A percentile compares a stretch with the other conserved stretches of the same genome.
phyloP scores from a whole-genome alignment of 225 moss, liverwort and hornwort species.

The Polytrichum formosum region DNA sequence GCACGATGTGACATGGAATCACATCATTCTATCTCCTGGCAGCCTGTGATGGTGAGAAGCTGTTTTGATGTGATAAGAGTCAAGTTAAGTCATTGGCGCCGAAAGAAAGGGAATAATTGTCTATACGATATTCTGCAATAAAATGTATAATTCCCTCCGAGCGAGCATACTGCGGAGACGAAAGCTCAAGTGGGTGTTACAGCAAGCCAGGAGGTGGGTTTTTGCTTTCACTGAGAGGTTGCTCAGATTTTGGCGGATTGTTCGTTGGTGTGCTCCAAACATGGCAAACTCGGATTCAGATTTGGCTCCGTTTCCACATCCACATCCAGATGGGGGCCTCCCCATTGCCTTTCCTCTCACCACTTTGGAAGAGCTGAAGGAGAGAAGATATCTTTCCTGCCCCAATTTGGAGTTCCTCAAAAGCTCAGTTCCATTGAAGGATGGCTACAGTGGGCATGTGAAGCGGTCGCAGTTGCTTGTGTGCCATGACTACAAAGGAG shows the following conservation, averaged over 20 bases:
- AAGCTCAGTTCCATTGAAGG: slow-evolving; percentile 47
- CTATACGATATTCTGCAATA: too few species aligned
- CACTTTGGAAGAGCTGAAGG: slow-evolving; percentile 24
- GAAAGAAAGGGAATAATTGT: too few species aligned
- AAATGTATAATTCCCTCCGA: neutral
- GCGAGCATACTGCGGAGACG: neutral
- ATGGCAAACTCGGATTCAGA: too few species aligned
- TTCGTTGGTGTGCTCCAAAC: neutral
- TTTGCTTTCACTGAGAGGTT: neutral
- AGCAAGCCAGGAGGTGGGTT: slow-evolving; percentile 5
- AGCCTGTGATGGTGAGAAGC: too few species aligned
- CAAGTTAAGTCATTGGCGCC: too few species aligned
- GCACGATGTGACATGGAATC: too few species aligned
- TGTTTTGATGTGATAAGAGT: too few species aligned
- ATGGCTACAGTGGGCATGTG: slow-evolving; percentile 2
- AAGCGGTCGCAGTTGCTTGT: slow-evolving; percentile 70
- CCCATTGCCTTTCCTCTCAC: slow-evolving; percentile 34
- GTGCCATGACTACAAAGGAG: slow-evolving; percentile 75
- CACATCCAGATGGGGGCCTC: neutral
- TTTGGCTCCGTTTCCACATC: neutral
- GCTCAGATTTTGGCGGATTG: neutral
- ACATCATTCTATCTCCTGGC: too few species aligned
- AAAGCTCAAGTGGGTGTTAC: neutral
- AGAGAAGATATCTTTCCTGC: slow-evolving; percentile 39
- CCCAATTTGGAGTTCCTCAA: slow-evolving; percentile 52